Evolutionary conservation across 1,139 yeast species (phyloP), one percentile per base, ranked within the genome.

Genomic region (Protomyces macrosporus): DNA sequence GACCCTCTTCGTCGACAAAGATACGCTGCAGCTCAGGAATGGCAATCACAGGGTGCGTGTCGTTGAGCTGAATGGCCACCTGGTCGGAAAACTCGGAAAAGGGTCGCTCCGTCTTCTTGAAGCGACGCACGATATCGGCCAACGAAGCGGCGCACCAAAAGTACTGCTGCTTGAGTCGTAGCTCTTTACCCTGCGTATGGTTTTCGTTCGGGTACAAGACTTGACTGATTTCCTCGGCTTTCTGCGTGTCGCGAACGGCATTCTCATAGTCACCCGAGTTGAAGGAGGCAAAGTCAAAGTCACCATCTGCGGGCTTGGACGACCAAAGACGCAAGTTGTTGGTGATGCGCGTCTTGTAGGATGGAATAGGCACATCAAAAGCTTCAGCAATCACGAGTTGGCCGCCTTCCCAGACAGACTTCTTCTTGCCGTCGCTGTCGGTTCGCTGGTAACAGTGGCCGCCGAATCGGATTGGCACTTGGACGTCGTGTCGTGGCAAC

Each of bases 121-220:
- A 90, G 72, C 98, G 84, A 74, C 97, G 86, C 57, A 90, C 84
- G 71, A 91, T 90, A 75, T 91, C 98, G 71, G 88, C 90, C 69
- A 91, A 81, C 7, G 96, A 88, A 55, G 97, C 97, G 60, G 96
- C 86, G 64, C 91, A 96, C 98, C 98, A 91, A 76, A 91, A 91
- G 77, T 89, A 91, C 76, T 91, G 97, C 77, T 91, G 97, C 76
- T 90, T 91, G 75, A 91, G 83, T 75, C 98, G 85, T 72, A 91
- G 81, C 73, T 89, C 96, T 76, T 91, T 91, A 71, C 98, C 98
- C 68, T 85, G 82, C 72, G 88, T 87, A 74, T 90, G 90, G 75
- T 90, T 90, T 75, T 90, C 97, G 75, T 90, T 90, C 67, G 97
- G 97, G 75, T 90, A 90, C 72, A 90, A 79, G 7, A 48, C 64